These are phyloP conservation scores for Phialophora macrospora DNA, from an alignment of 2,329 filamentous ascomycete species.

Conservation along the genomic window DNA sequence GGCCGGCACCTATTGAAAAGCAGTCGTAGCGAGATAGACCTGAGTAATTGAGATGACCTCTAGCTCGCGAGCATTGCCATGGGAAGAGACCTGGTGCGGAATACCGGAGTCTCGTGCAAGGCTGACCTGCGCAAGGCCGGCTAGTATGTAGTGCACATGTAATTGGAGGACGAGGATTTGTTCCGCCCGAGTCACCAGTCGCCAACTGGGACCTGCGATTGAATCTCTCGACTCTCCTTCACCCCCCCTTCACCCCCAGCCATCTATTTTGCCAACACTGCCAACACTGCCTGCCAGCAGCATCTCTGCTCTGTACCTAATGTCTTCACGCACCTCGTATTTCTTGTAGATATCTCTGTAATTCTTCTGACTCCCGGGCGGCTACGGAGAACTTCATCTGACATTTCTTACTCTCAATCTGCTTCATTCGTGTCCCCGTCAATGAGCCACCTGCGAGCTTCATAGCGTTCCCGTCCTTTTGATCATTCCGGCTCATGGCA, in stretches of 20 bases:
- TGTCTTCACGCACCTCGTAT: constrained; percentile 10
- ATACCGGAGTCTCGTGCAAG: background rate
- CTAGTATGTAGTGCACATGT: background rate
- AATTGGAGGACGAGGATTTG: background rate
- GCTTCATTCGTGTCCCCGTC: background rate
- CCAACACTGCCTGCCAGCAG: constrained; percentile 14
- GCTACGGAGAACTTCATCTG: background rate
- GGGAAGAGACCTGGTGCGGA: background rate
- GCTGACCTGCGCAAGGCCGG: background rate
- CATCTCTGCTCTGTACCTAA: constrained; percentile 5
- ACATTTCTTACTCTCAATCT: background rate
- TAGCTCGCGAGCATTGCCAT: background rate
- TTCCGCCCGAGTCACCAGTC: constrained; percentile 9
- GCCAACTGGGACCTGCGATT: constrained; percentile 1
- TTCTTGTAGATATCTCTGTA: constrained; percentile 11
- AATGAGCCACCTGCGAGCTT: background rate
- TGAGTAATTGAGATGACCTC: background rate
- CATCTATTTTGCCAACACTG: constrained; percentile 28
- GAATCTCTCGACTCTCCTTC: constrained; percentile 11
- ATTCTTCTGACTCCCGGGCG: background rate
- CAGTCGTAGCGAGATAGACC: background rate
- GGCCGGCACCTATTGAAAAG: constrained; percentile 56
- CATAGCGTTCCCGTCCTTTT: background rate
- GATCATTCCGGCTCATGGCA: constrained; percentile 19
- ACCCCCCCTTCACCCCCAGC: constrained; percentile 10